Conservation (phyloP, 108 stramenopile genomes). For the Cyclotella kingstonii region DNA sequence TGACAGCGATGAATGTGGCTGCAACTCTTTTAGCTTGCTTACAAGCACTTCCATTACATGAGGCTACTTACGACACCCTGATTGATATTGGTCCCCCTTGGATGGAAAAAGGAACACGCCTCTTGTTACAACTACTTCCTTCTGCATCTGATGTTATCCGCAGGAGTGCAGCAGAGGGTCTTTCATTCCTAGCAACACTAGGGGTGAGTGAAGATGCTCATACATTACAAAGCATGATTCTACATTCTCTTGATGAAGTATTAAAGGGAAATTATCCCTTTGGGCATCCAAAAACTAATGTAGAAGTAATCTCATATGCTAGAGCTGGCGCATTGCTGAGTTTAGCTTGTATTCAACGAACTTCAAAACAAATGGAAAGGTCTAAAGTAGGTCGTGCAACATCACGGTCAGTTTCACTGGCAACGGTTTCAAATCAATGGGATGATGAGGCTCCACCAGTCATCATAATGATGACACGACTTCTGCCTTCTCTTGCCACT, state of each 20-base stretch:
- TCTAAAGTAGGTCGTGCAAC: constrained; percentile 35
- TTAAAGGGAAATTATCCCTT: constrained; percentile 55
- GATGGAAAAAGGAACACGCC: constrained; percentile 79
- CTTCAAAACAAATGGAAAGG: constrained; percentile 39
- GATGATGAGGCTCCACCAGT: constrained; percentile 43
- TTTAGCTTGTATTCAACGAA: constrained; percentile 78
- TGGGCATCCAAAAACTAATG: constrained; percentile 44
- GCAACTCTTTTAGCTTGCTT: constrained; percentile 77
- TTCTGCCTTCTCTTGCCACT: constrained; percentile 68
- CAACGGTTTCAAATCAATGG: constrained; percentile 13
- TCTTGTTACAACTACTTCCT: constrained; percentile 68
- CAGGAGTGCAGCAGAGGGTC: constrained; percentile 80
- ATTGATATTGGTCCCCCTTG: constrained; percentile 81
- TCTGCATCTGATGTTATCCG: constrained; percentile 56
- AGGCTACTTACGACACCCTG: constrained; percentile 67
- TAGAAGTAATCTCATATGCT: constrained; percentile 57
- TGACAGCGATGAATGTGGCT: constrained; percentile 56
- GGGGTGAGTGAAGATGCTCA: constrained; percentile 80
- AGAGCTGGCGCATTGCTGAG: constrained; percentile 69
- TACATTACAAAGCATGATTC: constrained; percentile 74
- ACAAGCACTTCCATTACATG: constrained; percentile 71
- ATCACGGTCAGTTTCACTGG: constrained; percentile 35
- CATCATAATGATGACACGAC: constrained; percentile 78
- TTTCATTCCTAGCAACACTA: constrained; percentile 72
- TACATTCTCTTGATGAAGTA: constrained; percentile 80